These are phyloP conservation scores for Pseudocercospora vitis DNA, from an alignment of 2,329 filamentous ascomycete genomes.

Conservation along the genomic window DNA sequence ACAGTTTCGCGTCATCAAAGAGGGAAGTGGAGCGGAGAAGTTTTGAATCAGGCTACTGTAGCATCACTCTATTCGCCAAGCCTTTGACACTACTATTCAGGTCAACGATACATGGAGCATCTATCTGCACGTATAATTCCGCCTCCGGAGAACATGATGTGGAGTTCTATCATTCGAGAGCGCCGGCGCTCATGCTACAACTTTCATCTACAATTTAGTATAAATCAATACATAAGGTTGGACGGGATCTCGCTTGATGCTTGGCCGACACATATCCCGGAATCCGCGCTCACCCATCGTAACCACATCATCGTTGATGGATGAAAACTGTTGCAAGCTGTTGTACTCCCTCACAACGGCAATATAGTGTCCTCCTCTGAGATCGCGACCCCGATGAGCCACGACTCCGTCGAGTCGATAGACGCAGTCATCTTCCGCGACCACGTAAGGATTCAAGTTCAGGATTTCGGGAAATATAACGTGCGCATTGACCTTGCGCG, in stretches of 20 bases:
- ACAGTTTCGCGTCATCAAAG: no score
- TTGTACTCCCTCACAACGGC: slow-evolving; percentile 10
- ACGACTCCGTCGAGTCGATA: slow-evolving; percentile 21
- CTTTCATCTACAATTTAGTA: slow-evolving; percentile 4
- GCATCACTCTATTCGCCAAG: no score
- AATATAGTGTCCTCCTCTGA: slow-evolving; percentile 11
- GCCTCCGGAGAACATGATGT: no score
- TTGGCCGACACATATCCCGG: slow-evolving; percentile 6
- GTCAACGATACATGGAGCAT: no score
- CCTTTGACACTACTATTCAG: no score
- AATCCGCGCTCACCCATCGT: background rate
- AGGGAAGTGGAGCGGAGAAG: no score
- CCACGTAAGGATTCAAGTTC: background rate
- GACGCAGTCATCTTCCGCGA: slow-evolving; percentile 2
- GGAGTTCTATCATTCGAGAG: no score
- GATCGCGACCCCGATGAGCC: slow-evolving; percentile 4
- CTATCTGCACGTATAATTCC: no score
- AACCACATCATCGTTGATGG: slow-evolving; percentile 12
- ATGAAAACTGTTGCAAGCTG: background rate
- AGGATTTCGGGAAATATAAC: slow-evolving; percentile 6
- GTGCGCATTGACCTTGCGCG: background rate
- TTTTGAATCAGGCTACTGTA: no score
- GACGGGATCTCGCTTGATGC: background rate
- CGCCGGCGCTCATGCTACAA: slow-evolving; percentile 6
- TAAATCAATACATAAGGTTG: slow-evolving; percentile 6